phyloP scores from a whole-genome alignment of 2,329 filamentous ascomycete genomes.

The Cladosporium sp. region DNA sequence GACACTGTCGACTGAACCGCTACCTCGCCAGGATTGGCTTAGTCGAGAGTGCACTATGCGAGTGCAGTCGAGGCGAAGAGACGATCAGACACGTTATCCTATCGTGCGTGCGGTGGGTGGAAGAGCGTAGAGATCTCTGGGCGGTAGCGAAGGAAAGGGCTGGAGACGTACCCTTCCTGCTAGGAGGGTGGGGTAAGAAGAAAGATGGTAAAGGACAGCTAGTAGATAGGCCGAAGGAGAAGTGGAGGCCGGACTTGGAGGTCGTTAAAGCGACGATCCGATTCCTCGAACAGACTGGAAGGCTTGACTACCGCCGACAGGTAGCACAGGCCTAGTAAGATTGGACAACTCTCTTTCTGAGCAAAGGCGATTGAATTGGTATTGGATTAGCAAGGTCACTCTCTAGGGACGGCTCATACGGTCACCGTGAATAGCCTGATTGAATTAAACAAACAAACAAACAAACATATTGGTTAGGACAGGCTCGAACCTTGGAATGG shows the following conservation, averaged over 20 bases:
- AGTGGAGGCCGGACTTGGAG: conserved; percentile 14
- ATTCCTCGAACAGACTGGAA: conserved; percentile 15
- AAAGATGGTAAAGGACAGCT: conserved; percentile 11
- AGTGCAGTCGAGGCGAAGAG: background rate
- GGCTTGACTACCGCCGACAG: background rate
- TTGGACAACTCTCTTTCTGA: conserved; percentile 1
- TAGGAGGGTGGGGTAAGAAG: conserved; percentile 9
- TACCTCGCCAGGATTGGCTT: background rate
- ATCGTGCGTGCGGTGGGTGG: background rate
- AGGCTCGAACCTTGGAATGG: too few species aligned
- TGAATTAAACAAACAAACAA: conserved; percentile 12
- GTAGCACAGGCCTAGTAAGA: conserved; percentile 3
- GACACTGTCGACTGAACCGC: conserved; percentile 7
- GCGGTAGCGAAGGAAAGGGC: background rate
- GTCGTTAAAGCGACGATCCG: conserved; percentile 18
- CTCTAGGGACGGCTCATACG: conserved; percentile 18
- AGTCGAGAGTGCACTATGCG: background rate
- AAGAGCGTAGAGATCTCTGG: background rate
- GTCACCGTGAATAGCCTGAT: conserved; percentile 18
- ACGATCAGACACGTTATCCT: conserved; percentile 5
- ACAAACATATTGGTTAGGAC: conserved; percentile 4
- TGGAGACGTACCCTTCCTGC: conserved; percentile 9
- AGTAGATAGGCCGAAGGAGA: conserved; percentile 11
- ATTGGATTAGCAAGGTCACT: conserved; percentile 11
- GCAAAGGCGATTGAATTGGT: conserved; percentile 1